These are phyloP conservation scores for Blastobotrys robertii DNA, from an alignment of 805 yeast genomes.

Conservation along the genomic window DNA sequence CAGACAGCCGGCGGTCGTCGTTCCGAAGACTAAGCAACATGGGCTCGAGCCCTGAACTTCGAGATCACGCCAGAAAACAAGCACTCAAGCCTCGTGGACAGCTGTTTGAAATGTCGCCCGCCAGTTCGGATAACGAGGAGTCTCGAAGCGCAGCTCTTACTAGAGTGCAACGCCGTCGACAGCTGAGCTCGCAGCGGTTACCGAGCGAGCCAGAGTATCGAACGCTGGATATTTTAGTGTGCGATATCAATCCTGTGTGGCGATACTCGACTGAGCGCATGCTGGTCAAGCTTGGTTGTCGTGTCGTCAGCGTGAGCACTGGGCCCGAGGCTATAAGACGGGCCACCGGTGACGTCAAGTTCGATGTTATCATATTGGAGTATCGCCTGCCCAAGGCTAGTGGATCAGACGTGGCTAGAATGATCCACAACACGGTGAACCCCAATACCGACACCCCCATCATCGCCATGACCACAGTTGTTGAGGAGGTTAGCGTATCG, in stretches of 20 bases:
- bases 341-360: conserved; percentile 73
- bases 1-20: conserved; percentile 1
- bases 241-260: conserved; percentile 82
- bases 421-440: conserved; percentile 66
- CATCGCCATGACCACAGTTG: conserved; percentile 62
- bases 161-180: conserved; percentile 39
- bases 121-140: conserved; percentile 60
- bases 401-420: conserved; percentile 66
- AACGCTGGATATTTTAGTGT: conserved; percentile 57
- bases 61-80: conserved; percentile 15
- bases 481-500: conserved; percentile 38
- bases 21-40: conserved; percentile 14
- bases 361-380: conserved; percentile 76
- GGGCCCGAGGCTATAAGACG: conserved; percentile 79
- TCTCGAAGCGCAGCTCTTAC: conserved; percentile 38
- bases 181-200: conserved; percentile 34
- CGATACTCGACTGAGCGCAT: conserved; percentile 55
- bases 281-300: conserved; percentile 64
- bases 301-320: conserved; percentile 63
- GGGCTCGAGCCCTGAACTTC: conserved; percentile 17
- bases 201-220: conserved; percentile 13
- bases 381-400: conserved; percentile 56
- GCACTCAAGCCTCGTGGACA: conserved; percentile 8
- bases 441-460: conserved; percentile 71
- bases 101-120: conserved; percentile 31